A percentile compares a stretch with the other conserved stretches of the same genome.
Evolutionary conservation across 495 filamentous ascomycete species (phyloP).

Genomic region (Neurospora cerealis): DNA sequence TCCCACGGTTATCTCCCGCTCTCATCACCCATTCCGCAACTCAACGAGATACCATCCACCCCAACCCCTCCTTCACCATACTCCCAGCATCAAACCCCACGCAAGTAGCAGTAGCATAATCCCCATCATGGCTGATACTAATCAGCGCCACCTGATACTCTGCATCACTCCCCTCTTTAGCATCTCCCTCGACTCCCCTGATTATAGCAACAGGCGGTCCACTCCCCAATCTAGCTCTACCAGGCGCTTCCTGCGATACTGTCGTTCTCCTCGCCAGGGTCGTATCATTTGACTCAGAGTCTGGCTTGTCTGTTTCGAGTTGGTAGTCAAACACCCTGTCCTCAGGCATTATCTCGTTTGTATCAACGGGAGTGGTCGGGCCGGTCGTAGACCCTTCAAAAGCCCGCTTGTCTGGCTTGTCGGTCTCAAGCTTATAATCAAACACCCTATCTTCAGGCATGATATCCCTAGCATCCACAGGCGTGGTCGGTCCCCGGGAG

Average conservation of each 20-base stretch:
- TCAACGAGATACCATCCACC: neutral
- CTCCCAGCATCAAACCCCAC: conserved; percentile 10
- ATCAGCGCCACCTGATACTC: conserved; percentile 15
- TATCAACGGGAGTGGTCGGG: neutral
- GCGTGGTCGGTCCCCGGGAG: neutral
- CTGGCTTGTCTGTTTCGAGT: neutral
- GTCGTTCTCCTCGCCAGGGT: neutral
- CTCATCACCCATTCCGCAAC: neutral
- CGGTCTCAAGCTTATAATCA: neutral
- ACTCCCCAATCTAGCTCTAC: neutral
- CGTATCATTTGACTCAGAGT: neutral
- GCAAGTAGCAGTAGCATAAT: conserved; percentile 26
- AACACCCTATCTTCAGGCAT: neutral
- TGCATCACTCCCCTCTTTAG: neutral
- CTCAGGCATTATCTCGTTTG: neutral
- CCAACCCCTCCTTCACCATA: neutral
- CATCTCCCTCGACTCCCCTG: neutral
- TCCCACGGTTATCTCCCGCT: neutral
- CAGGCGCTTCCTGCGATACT: neutral
- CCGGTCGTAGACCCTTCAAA: neutral
- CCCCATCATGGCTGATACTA: conserved; percentile 30
- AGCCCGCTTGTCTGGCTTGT: neutral
- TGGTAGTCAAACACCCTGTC: neutral
- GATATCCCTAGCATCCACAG: neutral
- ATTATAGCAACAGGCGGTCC: conserved; percentile 21